Evolutionary conservation across 768 basidiomycete species (phyloP), one percentile per base, ranked within the genome.

Genomic region (Omphalotus guepiniiformis): DNA sequence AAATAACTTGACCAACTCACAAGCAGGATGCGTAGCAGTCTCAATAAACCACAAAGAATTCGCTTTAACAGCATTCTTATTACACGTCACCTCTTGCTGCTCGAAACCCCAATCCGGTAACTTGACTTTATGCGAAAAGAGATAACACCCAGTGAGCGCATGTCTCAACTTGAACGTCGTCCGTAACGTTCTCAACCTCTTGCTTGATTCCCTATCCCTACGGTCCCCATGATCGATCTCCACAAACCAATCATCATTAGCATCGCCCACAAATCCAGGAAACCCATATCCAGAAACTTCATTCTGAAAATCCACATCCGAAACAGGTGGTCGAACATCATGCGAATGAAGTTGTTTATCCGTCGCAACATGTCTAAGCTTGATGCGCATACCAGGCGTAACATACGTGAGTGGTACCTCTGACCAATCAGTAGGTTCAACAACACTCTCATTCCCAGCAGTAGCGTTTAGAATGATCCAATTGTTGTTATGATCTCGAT

Each of bases 71-170:
- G 96, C 94, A 57, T 98, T 95, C 76, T 93, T 98, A 69, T 99
- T 99, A 66, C 96, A 99, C 0, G 96, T 98, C 42, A 99, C 96
- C 60, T 99, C 96, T 63, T 99, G 96, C 65, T 99, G 96, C 61
- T 97, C 96, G 56, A 77, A 99, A 0, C 82, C 96, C 96, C 96
- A 99, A 4, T 96, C 89, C 0, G 96, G 96, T 1, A 99, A 70
- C 68, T 98, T 98, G 58, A 97, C 87, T 65, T 96, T 96, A 70
- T 99, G 96, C 19, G 89, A 93, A 74, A 98, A 99, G 29, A 99
- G 75, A 63, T 96, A 98, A 64, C 96, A 99, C 0, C 94, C 93
- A 0, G 89, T 88, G 55, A 94, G 71, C 15, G 78, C 72, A 65
- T 99, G 96, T 45, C 84, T 72, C 38, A 99, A 67, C 56, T 86